These are phyloP conservation scores for Penicillium brevicompactum DNA, from an alignment of 2,329 filamentous ascomycete genomes.

Conservation along the genomic window DNA sequence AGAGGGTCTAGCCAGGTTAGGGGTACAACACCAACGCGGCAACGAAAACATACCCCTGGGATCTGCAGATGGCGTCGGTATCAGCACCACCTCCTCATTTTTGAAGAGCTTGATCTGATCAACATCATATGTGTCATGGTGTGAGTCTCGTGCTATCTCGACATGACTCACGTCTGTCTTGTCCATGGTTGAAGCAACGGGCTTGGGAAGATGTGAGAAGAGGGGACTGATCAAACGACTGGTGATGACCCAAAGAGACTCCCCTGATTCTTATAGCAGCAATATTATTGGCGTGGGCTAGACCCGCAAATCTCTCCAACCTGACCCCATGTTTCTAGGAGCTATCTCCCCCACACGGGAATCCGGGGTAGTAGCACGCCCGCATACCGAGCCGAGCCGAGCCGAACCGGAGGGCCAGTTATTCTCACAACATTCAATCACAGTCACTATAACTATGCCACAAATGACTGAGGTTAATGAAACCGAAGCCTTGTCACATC, in stretches of 20 bases:
- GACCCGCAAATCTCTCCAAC: not conserved
- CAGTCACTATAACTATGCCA: not conserved
- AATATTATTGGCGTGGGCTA: not conserved
- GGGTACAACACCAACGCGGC: not conserved
- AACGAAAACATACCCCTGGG: slow-evolving; percentile 11
- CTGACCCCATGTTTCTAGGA: slow-evolving; percentile 4
- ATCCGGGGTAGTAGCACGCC: slow-evolving; percentile 4
- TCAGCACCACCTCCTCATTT: slow-evolving; percentile 4
- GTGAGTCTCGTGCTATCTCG: not conserved
- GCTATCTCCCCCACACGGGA: not conserved
- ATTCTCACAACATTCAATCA: not conserved
- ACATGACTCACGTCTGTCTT: slow-evolving; percentile 13
- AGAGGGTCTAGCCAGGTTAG: slow-evolving; percentile 14
- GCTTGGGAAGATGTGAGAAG: not conserved
- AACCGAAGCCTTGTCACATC: not conserved
- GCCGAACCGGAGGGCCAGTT: slow-evolving; percentile 7
- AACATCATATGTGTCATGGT: not conserved
- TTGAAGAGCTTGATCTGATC: slow-evolving; percentile 12
- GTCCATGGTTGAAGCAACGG: not conserved
- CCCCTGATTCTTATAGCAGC: not conserved
- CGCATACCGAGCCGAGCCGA: slow-evolving; percentile 14
- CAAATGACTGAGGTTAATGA: not conserved
- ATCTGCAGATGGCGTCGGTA: slow-evolving; percentile 15
- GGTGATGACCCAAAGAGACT: not conserved
- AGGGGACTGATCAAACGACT: not conserved